Evolutionary conservation across 1,139 yeast genomes (phyloP), one percentile per base, ranked within the genome.

Genomic region (Williopsis jadinii): DNA sequence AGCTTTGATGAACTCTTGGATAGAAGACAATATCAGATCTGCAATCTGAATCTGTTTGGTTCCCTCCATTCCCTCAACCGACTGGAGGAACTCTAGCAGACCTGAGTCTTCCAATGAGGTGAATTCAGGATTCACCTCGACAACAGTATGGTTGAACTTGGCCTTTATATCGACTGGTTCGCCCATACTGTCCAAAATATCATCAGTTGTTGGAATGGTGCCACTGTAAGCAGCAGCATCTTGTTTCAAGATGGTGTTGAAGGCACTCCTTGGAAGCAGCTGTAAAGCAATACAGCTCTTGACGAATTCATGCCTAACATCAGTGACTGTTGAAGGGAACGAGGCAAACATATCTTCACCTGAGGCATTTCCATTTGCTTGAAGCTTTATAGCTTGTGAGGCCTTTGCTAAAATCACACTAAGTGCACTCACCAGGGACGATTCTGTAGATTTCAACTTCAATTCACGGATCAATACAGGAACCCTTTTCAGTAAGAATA

Each of bases 301-400:
- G 15, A 80, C 56, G 43, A 83, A 77, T 14, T 70, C 74, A 47
- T 75, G 80, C 38, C 83, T 68, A 3, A 79, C 64, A 51, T 75
- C 81, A 24, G 64, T 56, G 30, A 68, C 63, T 2, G 73, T 66
- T 2, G 74, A 60, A 2, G 77, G 73, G 46, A 70, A 71, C 0
- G 68, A 59, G 1, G 68, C 54, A 45, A 68, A 68, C 64, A 69
- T 68, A 29, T 69, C 72, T 49, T 69, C 75, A 31, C 38, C 37
- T 11, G 30, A 11, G 11, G 26, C 27, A 11, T 38, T 39, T 19
- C 43, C 49, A 4, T 47, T 42, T 1, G 44, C 35, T 2, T 34
- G 39, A 2, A 39, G 30, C 36, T 51, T 54, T 31, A 55, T 44
- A 1, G 46, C 36, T 35, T 54, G 55, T 5, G 44, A 40, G 8